Base-by-base conservation (phyloP, 2,329 filamentous ascomycete genomes). In the Herpotrichia juniperi region DNA sequence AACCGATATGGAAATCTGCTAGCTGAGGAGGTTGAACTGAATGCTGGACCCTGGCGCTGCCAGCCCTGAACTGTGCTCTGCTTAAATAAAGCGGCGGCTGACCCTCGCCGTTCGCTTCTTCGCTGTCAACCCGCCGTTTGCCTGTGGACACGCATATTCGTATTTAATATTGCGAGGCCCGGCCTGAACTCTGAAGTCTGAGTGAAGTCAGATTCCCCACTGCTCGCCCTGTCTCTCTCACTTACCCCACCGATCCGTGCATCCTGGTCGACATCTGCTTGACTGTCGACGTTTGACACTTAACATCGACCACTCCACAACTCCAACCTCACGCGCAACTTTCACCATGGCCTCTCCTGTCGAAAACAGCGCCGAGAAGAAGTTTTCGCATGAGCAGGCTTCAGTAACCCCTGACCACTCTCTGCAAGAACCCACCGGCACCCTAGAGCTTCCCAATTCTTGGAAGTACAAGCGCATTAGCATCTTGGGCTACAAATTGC, bases 381-480 rank as follows among this genome's bases (percentile, higher is more conserved):
- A 37, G 58, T 12, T 49, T 53, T 21, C 68, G 67, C 50, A 62
- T 67, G 50, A 61, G 63, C 54, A 54, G 58, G 55, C 60, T 66
- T 9, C 34, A 3, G 37, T 16, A 10, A 40, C 37, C 9, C 58
- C 64, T 14, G 69, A 71, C 30, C 60, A 67, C 55, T 72, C 71
- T 21, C 44, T 65, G 45, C 58, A 51, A n/a, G 71, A 73, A 59
- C 58, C 62, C 25, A 59, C 56, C 43, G 68, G 53, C 49, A 59
- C 65, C 22, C 63, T 73, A 37, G 62, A 67, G 46, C 67, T 72
- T 8, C 78, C 78, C 22, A 68, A 64, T 34, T 76, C 76, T 30
- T 81, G 79, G 79, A 80, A 74, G 66, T 81, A 81, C 71, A 75
- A 69, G 63, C 62, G 67, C 22, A 50, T 73, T 53, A 76, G 64